Evolutionary conservation across 2,329 filamentous ascomycete genomes (phyloP), one percentile per base, ranked within the genome.

Genomic region (Trichoderma koningiopsis): DNA sequence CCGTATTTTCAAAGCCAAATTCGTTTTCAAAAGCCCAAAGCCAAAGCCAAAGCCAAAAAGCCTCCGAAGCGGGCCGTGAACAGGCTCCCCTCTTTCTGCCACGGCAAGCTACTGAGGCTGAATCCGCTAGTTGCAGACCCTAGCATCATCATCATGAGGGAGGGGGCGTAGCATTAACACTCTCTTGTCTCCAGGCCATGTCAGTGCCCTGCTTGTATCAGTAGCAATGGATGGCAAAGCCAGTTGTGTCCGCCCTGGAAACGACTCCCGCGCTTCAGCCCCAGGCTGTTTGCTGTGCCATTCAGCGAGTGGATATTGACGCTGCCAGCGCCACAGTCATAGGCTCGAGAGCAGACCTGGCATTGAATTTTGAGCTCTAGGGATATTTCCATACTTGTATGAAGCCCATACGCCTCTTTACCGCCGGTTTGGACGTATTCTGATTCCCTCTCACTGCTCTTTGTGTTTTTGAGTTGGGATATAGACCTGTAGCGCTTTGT

Each of bases 91-190:
- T 43, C 49, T 31, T 57, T 53, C 43, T 49, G 5, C 29, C 29
- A 40, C 35, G 35, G 63, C 55, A 58, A 27, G 64, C 37, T 59
- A 53, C 55, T 56, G 57, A 61, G 65, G 65, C 65, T 68, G 65
- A 68, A 61, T 55, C 57, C 57, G 33, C 57, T 66, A 66, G 52
- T 58, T 27, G 19, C 63, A 27, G 47, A 40, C 33, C 63, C 63
- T 52, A 55, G 47, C 55, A 67, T 29, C 40, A 22, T 11, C 22
- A 57, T 24, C 63, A 29, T 37, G 53, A 67, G 22, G 61, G 63
- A 67, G 63, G 63, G 63, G 63, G 63, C 37, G 63, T 67, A 55
- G n/a, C 24, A 27, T 49, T 49, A 27, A 33, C n/a, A 27, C 13
- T 24, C 22, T 4, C 13, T 24, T 49, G 47, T 22, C 7, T 22